Percentiles rank a stretch among this genome's conserved stretches.
Conservation (phyloP, 768 basidiomycete genomes). For the Pulveroboletus sp. region DNA sequence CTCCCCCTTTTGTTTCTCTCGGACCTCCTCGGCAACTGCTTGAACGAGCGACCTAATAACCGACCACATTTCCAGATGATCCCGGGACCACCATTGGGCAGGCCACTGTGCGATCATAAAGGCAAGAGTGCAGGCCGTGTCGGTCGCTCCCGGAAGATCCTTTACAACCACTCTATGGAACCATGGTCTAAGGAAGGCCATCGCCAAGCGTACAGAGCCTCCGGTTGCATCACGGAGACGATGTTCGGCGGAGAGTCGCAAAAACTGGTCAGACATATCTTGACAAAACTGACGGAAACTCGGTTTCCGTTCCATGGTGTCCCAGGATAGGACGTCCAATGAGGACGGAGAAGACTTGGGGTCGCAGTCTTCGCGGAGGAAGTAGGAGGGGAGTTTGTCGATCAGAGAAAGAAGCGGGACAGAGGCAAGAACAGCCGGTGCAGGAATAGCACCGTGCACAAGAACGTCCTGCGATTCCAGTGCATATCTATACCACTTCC, state of each 20-base stretch:
- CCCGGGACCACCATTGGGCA: constrained; percentile 62
- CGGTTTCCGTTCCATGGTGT: constrained; percentile 55
- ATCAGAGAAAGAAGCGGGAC: constrained; percentile 65
- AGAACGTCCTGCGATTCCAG: constrained; percentile 77
- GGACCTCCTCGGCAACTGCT: constrained; percentile 65
- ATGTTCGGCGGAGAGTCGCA: constrained; percentile 50
- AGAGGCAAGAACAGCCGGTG: constrained; percentile 63
- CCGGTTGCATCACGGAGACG: constrained; percentile 65
- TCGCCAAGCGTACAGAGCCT: constrained; percentile 64
- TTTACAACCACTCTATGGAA: constrained; percentile 50
- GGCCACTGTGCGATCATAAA: constrained; percentile 63
- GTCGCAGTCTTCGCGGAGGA: constrained; percentile 39
- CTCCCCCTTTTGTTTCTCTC: constrained; percentile 43
- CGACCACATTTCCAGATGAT: constrained; percentile 60
- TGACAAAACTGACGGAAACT: constrained; percentile 72
- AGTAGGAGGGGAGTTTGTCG: constrained; percentile 71
- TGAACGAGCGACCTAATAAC: constrained; percentile 57
- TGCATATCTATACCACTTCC: constrained; percentile 76
- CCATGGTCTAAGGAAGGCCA: constrained; percentile 69
- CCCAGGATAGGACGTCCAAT: constrained; percentile 47
- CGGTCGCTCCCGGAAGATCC: constrained; percentile 38
- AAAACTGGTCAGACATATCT: constrained; percentile 62
- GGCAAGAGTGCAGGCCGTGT: constrained; percentile 42
- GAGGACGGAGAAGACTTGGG: constrained; percentile 28
- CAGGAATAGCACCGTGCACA: constrained; percentile 65